Base-by-base conservation (phyloP, 345 rosid species). In the Barbarea vulgaris region DNA sequence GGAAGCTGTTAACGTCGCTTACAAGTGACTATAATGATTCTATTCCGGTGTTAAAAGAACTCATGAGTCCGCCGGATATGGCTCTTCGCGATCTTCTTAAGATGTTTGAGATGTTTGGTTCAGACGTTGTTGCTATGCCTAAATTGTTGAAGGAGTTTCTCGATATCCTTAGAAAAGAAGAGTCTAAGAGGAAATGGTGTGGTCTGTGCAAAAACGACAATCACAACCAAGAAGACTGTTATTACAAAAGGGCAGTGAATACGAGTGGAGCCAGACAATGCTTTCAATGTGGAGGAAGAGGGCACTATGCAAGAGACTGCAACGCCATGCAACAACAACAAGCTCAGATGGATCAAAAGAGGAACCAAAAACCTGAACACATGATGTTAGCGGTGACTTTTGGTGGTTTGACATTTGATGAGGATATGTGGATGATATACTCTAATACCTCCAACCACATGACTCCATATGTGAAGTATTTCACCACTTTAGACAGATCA, bases 391-490 rank as follows among this genome's bases (percentile, higher is more conserved):
- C 55, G 0, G 24, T n/a, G 7, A 42, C 70, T 14, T 0, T 7
- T 0, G 61, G 15, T 18, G 60, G 11, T 17, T 8, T 74, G 7
- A 57, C 18, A 1, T 66, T 1, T 7, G 78, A 19, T 19, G 53
- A 58, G 30, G 60, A 48, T 6, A 36, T 47, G 52, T 74, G 78
- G 78, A 47, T 66, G 73, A 3, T 66, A 9, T 36, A 47, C 73
- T 5, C 31, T 4, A 2, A 21, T 7, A 1, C 42, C 7, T 24
- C 72, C 9, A 10, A 48, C 2, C 73, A 75, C 42, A 67, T 75
- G 78, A 75, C 67, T 66, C 78, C 67, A 0, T 66, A 75, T 48
- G 17, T 13, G 14, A 66, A 67, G 61, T 37, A n/a, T 19, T 75
- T 75, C 67, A 67, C 78, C 0, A 24, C 31, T 46, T 2, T 75